These are phyloP conservation scores for Fusarium luffae DNA, from an alignment of 2,329 filamentous ascomycete species.

Conservation along the genomic window DNA sequence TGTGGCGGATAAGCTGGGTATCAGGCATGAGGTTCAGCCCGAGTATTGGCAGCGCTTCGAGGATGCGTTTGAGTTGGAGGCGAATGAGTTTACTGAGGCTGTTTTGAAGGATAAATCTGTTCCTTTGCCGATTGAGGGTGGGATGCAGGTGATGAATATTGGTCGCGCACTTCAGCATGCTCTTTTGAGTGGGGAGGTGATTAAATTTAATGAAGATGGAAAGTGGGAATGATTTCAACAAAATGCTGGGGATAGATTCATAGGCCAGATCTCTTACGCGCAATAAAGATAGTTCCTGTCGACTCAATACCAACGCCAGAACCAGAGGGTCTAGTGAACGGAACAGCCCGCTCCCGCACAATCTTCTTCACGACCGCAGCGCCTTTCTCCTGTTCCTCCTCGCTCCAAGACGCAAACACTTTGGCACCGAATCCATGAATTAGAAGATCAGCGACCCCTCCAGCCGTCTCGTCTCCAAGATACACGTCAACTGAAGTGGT, in stretches of 20 bases:
- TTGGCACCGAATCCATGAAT: not conserved
- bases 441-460: not conserved
- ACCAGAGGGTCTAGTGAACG: not conserved
- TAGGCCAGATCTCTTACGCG: not conserved
- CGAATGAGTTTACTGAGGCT: constrained; percentile 69
- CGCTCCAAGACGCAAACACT: not conserved
- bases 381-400: not conserved
- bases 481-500: not conserved
- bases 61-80: constrained; percentile 70
- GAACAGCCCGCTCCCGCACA: not conserved
- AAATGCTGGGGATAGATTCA: no score
- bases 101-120: constrained; percentile 55
- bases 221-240: no score
- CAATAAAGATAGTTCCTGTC: not conserved
- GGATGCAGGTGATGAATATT: constrained; percentile 69
- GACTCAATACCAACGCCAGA: not conserved
- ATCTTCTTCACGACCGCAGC: not conserved
- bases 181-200: constrained; percentile 64
- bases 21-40: constrained; percentile 67
- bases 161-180: constrained; percentile 69
- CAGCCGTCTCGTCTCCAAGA: not conserved
- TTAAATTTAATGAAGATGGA: constrained; percentile 62
- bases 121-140: constrained; percentile 65
- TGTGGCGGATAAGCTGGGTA: constrained; percentile 57
- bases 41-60: constrained; percentile 73